phyloP scores from a whole-genome alignment of 768 basidiomycete genomes.

The Dentipellis fragilis region DNA sequence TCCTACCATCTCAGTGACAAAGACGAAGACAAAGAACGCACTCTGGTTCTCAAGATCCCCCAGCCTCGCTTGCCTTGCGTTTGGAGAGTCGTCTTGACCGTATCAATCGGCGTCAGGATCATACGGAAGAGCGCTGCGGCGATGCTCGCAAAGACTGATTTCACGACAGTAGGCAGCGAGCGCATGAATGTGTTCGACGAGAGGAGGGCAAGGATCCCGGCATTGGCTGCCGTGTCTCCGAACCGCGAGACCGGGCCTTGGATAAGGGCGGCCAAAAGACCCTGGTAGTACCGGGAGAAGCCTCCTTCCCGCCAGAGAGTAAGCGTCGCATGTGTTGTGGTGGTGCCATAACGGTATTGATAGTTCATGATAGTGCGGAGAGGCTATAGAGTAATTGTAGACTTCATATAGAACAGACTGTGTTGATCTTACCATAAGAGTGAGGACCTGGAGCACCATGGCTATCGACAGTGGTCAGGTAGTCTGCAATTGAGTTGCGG shows the following conservation, averaged over 20 bases:
- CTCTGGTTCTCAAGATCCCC: slow-evolving; percentile 53
- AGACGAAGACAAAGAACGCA: slow-evolving; percentile 21
- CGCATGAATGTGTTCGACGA: slow-evolving; percentile 65
- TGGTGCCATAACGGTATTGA: slow-evolving; percentile 84
- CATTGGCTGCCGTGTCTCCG: slow-evolving; percentile 93
- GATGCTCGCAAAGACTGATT: slow-evolving; percentile 72
- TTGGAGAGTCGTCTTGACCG: slow-evolving; percentile 92
- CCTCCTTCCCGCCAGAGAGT: slow-evolving; percentile 76
- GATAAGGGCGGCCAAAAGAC: slow-evolving; percentile 74
- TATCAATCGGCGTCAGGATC: slow-evolving; percentile 88
- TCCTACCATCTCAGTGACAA: background rate
- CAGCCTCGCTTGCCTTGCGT: slow-evolving; percentile 73
- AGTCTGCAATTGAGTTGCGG: background rate
- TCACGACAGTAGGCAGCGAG: slow-evolving; percentile 48
- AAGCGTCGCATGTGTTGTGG: slow-evolving; percentile 49
- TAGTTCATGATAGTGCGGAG: slow-evolving; percentile 98
- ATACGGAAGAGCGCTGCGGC: slow-evolving; percentile 83
- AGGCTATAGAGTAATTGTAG: slow-evolving; percentile 35
- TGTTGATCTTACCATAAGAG: slow-evolving; percentile 50
- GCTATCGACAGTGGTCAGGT: slow-evolving; percentile 31
- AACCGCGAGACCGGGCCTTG: slow-evolving; percentile 83
- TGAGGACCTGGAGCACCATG: slow-evolving; percentile 90
- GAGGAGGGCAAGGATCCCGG: slow-evolving; percentile 80
- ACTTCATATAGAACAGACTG: background rate
- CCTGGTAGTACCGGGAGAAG: slow-evolving; percentile 79